phyloP scores from a whole-genome alignment of 139 green algal genomes.

The Picochlorum sp. region DNA sequence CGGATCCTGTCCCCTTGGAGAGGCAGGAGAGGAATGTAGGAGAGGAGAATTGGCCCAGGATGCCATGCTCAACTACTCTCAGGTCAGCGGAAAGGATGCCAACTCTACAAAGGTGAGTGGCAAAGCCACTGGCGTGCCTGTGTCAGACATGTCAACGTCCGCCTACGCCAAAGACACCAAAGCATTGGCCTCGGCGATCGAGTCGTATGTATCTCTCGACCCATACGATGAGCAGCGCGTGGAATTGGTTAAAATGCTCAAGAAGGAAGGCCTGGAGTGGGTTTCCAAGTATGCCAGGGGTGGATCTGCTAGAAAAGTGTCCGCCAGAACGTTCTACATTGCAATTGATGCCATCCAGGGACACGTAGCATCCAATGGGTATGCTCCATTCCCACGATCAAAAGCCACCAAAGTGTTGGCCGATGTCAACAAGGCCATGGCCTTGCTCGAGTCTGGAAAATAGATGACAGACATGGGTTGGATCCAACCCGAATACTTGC shows the following conservation, averaged over 20 bases:
- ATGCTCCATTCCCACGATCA: slow-evolving; percentile 31
- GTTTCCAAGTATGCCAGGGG: slow-evolving; percentile 46
- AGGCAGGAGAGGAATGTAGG: slow-evolving; percentile 21
- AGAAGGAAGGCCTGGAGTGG: slow-evolving; percentile 36
- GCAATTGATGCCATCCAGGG: slow-evolving; percentile 43
- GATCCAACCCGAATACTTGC: no score
- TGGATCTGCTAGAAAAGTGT: slow-evolving; percentile 35
- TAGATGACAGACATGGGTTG: neutral
- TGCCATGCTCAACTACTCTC: neutral
- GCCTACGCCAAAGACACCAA: slow-evolving; percentile 13
- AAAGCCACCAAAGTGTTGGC: slow-evolving; percentile 31
- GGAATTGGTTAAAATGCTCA: slow-evolving; percentile 30
- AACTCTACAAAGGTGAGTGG: slow-evolving; percentile 5
- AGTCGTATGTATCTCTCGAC: slow-evolving; percentile 7
- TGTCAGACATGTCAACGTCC: neutral
- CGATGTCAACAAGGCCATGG: slow-evolving; percentile 22
- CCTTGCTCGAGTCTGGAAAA: slow-evolving; percentile 26
- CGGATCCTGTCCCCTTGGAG: slow-evolving; percentile 20
- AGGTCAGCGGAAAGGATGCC: neutral
- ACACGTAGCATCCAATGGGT: slow-evolving; percentile 36
- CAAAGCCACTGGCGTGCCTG: slow-evolving; percentile 7
- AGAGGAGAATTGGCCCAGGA: neutral
- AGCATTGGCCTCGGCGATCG: slow-evolving; percentile 3
- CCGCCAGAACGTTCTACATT: slow-evolving; percentile 45
- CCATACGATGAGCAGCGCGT: neutral